Evolutionary conservation across 192 early-diverging fungal genomes (phyloP).

Genomic region (Pilobolus umbonatus): DNA sequence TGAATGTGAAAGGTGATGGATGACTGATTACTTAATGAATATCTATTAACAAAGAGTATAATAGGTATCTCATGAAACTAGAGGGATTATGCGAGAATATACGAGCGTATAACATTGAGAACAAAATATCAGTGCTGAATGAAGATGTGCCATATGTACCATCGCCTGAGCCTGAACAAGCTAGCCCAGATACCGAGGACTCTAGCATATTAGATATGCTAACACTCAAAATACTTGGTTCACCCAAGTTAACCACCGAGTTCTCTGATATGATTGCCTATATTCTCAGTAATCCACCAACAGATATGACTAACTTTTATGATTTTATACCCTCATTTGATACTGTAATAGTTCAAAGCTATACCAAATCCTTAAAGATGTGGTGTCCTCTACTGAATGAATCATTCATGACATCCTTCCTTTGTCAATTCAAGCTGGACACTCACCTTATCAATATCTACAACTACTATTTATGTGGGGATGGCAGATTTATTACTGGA

Average conservation of each 20-base stretch:
- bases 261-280: no score
- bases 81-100: background rate
- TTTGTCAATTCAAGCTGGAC: constrained; percentile 40
- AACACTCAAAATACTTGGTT: no score
- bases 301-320: background rate
- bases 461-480: constrained; percentile 38
- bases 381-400: constrained; percentile 35
- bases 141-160: no score
- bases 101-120: constrained; percentile 5
- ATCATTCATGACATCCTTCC: constrained; percentile 43
- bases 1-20: constrained; percentile 3
- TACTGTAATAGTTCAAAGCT: constrained; percentile 21
- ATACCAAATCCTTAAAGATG: constrained; percentile 25
- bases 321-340: constrained; percentile 31
- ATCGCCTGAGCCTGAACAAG: no score
- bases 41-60: constrained; percentile 2
- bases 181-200: no score
- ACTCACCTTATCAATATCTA: constrained; percentile 37
- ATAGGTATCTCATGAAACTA: background rate
- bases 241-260: no score
- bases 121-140: no score
- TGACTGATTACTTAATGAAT: constrained; percentile 16
- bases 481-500: constrained; percentile 38
- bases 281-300: background rate
- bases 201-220: no score